Percentiles rank a stretch among this genome's conserved stretches.
phyloP scores from a whole-genome alignment of 345 rosid genomes.

The Aegle marmelos region DNA sequence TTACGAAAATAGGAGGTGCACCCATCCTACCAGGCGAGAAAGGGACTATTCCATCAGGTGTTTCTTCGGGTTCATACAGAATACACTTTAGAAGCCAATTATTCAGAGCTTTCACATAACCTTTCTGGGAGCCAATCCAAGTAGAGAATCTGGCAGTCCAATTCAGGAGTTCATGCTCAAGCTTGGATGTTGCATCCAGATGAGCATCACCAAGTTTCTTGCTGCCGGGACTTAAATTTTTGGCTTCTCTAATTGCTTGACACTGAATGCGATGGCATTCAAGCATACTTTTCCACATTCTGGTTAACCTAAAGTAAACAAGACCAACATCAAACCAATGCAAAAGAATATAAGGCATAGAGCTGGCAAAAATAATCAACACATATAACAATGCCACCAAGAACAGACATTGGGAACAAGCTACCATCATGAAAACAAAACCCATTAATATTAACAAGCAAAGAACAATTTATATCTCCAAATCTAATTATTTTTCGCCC shows the following conservation, averaged over 20 bases:
- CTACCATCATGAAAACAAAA: background rate
- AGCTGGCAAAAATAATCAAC: background rate
- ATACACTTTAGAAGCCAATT: conserved; percentile 85
- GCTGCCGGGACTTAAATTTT: conserved; percentile 53
- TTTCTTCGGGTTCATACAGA: conserved; percentile 84
- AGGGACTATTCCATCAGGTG: conserved; percentile 79
- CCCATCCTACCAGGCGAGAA: conserved; percentile 95
- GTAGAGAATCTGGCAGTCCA: conserved; percentile 71
- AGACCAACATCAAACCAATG: conserved; percentile 12
- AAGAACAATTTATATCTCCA: background rate
- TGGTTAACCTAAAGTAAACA: conserved; percentile 53
- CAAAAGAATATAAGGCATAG: background rate
- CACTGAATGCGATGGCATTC: conserved; percentile 85
- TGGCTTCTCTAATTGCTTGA: conserved; percentile 67
- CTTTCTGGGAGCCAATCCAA: conserved; percentile 84
- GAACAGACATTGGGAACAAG: background rate
- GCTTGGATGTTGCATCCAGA: conserved; percentile 62
- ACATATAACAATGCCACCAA: background rate
- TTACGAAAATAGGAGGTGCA: conserved; percentile 88
- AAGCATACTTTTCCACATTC: conserved; percentile 96
- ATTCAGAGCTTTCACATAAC: conserved; percentile 70
- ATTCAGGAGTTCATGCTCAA: conserved; percentile 72
- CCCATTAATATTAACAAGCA: background rate
- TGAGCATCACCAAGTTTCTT: conserved; percentile 61
- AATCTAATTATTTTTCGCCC: background rate